Percentiles rank a stretch among this genome's conserved stretches.
phyloP scores from a whole-genome alignment of 306 rosid species.

The Neltuma alba region DNA sequence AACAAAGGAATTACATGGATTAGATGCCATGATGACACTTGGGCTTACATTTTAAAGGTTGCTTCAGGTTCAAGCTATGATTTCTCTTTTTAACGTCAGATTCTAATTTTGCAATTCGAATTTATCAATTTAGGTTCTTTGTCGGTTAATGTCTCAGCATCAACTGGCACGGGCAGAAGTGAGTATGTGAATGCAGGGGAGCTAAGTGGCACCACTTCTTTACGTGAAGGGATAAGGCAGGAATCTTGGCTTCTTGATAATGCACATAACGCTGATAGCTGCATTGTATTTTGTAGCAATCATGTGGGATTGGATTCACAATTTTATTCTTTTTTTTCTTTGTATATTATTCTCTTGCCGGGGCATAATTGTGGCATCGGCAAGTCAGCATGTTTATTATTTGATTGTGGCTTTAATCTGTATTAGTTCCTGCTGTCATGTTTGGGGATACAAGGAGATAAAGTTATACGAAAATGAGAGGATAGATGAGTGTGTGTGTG shows the following conservation, averaged over 20 bases:
- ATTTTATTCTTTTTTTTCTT: constrained; percentile 36
- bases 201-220: constrained; percentile 52
- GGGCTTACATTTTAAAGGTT: background rate
- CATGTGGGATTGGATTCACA: constrained; percentile 15
- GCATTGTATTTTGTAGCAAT: constrained; percentile 56
- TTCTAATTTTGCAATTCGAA: constrained; percentile 29
- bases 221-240: constrained; percentile 35
- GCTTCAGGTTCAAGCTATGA: constrained; percentile 6
- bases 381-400: constrained; percentile 34
- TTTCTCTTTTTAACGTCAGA: constrained; percentile 13
- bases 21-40: background rate
- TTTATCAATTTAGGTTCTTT: constrained; percentile 58
- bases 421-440: background rate
- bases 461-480: background rate
- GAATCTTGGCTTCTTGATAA: constrained; percentile 53
- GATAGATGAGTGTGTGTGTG: background rate
- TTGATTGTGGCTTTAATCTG: constrained; percentile 29
- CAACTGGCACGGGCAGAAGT: constrained; percentile 64
- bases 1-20: background rate
- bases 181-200: constrained; percentile 83
- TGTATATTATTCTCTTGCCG: constrained; percentile 48
- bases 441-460: background rate
- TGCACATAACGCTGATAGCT: constrained; percentile 43
- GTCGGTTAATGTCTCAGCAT: constrained; percentile 83
- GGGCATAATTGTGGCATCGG: constrained; percentile 51